Evolutionary conservation across 2,329 filamentous ascomycete genomes (phyloP).

Genomic region (Rutstroemia sydowiana): DNA sequence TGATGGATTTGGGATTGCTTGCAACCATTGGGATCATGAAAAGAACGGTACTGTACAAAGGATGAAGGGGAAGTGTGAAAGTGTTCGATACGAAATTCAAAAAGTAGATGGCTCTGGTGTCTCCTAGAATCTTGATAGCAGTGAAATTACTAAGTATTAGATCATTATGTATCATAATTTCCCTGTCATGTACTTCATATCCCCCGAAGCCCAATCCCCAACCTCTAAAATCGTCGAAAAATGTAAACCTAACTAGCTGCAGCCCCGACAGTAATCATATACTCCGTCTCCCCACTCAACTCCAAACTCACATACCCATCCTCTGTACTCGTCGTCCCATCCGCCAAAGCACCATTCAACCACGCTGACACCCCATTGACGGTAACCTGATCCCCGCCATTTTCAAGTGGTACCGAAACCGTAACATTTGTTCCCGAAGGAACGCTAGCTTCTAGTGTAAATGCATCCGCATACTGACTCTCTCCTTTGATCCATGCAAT

Average conservation of each 20-base stretch:
- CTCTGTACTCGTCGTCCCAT: not conserved
- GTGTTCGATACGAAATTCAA: no score
- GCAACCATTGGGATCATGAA: no score
- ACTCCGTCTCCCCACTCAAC: not conserved
- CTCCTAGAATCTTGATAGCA: no score
- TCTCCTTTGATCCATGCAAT: slow-evolving; percentile 33
- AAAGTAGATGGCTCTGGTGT: no score
- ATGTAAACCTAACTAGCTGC: not conserved
- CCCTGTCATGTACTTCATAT: no score
- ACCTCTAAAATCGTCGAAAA: no score
- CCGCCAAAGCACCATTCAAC: not conserved
- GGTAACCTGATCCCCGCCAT: slow-evolving; percentile 4
- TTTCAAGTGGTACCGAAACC: slow-evolving; percentile 20
- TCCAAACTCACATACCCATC: slow-evolving; percentile 10
- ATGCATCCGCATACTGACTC: slow-evolving; percentile 11
- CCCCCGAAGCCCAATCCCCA: no score
- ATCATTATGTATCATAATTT: no score
- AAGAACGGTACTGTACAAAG: no score
- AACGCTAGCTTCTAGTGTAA: slow-evolving; percentile 29
- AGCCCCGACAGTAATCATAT: not conserved
- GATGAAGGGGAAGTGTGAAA: no score
- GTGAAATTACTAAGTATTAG: no score
- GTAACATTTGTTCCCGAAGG: slow-evolving; percentile 25
- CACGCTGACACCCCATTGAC: slow-evolving; percentile 15
- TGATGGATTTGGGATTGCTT: no score